Percentiles rank a stretch among this genome's conserved stretches.
phyloP scores from a whole-genome alignment of 495 filamentous ascomycete species.

The Penicillium pancosmium region DNA sequence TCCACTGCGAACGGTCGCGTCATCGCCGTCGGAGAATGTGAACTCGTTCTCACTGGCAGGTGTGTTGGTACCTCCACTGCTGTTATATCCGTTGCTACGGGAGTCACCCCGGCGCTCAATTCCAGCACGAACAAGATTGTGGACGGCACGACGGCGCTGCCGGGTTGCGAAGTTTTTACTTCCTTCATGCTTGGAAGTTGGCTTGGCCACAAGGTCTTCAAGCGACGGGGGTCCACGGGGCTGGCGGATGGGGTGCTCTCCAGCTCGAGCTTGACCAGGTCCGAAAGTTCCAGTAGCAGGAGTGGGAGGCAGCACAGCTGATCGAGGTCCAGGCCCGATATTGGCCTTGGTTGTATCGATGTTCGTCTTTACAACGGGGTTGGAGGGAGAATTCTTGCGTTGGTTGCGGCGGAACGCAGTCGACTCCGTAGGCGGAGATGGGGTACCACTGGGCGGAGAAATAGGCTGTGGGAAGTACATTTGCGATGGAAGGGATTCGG shows the following conservation, averaged over 20 bases:
- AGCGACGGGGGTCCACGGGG: constrained; percentile 89
- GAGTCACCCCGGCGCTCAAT: constrained; percentile 77
- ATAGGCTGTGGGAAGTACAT: constrained; percentile 43
- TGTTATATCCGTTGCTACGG: constrained; percentile 59
- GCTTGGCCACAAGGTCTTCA: constrained; percentile 87
- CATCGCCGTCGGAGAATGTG: constrained; percentile 80
- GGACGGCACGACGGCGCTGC: constrained; percentile 87
- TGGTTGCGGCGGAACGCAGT: constrained; percentile 89
- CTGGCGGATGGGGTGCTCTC: constrained; percentile 92
- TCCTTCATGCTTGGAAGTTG: constrained; percentile 91
- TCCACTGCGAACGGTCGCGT: constrained; percentile 77
- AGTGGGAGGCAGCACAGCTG: constrained; percentile 74
- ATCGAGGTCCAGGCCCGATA: constrained; percentile 66
- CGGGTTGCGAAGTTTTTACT: constrained; percentile 98
- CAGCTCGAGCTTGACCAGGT: constrained; percentile 87
- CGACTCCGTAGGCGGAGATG: constrained; percentile 65
- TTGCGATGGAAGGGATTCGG: constrained; percentile 55
- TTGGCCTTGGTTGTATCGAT: constrained; percentile 63
- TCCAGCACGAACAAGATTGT: constrained; percentile 87
- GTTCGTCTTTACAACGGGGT: constrained; percentile 59
- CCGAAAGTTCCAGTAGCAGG: constrained; percentile 88
- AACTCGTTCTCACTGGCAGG: constrained; percentile 88
- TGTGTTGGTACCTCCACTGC: constrained; percentile 76
- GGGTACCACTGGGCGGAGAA: constrained; percentile 72
- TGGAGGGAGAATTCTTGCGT: constrained; percentile 85